These are phyloP conservation scores for Glycine tomentella DNA, from an alignment of 306 rosid genomes.

Conservation along the genomic window DNA sequence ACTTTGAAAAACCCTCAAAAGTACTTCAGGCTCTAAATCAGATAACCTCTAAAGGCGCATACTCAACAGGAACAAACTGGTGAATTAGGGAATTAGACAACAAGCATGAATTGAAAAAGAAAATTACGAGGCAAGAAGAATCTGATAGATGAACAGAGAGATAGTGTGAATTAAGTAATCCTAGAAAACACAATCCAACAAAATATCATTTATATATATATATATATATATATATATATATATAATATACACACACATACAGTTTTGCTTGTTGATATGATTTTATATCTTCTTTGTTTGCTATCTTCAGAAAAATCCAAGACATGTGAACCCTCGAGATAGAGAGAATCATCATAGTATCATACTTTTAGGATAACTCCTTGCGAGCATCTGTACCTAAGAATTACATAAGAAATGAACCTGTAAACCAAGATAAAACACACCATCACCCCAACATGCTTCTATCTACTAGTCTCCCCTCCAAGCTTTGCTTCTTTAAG, in stretches of 20 bases:
- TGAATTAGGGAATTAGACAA: not conserved
- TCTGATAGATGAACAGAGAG: constrained; percentile 22
- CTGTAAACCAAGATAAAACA: constrained; percentile 75
- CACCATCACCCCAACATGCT: constrained; percentile 67
- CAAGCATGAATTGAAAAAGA: not conserved
- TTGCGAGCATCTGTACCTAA: constrained; percentile 68
- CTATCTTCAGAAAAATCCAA: constrained; percentile 49
- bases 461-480: constrained; percentile 67
- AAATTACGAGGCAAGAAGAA: constrained; percentile 21
- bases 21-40: no score
- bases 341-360: not conserved
- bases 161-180: constrained; percentile 11
- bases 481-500: constrained; percentile 72
- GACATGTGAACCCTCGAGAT: constrained; percentile 46
- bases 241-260: no score
- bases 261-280: not conserved
- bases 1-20: no score
- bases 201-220: not conserved
- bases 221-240: no score
- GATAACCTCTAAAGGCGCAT: no score
- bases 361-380: constrained; percentile 40
- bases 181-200: constrained; percentile 36
- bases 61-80: not conserved
- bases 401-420: constrained; percentile 73
- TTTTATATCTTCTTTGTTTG: constrained; percentile 40